Evolutionary conservation across 192 early-diverging fungal genomes (phyloP).

Genomic region (Glomus cerebriforme): DNA sequence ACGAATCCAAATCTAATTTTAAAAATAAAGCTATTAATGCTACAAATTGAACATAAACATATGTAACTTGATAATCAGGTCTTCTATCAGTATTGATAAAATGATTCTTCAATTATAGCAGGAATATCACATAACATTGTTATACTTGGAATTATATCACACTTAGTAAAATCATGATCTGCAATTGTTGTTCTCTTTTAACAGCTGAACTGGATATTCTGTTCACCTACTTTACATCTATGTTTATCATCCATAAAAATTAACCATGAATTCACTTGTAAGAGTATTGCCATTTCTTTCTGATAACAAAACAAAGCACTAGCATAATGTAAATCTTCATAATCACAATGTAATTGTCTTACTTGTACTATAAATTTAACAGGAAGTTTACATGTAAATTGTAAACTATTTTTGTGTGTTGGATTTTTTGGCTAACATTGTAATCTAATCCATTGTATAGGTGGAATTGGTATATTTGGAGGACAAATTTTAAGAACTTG

Average conservation of each 20-base stretch:
- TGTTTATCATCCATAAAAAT: not conserved
- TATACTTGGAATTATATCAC: not conserved
- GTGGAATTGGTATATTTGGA: not conserved
- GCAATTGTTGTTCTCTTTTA: not conserved
- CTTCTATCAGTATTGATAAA: not conserved
- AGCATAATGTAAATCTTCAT: not conserved
- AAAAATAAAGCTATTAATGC: not conserved
- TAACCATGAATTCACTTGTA: not conserved
- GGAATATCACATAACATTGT: not conserved
- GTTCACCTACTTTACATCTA: not conserved
- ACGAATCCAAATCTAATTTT: not conserved
- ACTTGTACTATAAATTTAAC: not conserved
- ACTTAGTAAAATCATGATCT: not conserved
- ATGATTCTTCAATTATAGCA: not conserved
- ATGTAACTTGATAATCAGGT: not conserved
- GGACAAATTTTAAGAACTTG: not conserved
- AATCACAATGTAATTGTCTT: not conserved
- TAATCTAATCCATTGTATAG: not conserved
- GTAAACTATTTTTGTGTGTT: not conserved
- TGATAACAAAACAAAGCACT: not conserved
- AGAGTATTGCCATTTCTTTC: not conserved
- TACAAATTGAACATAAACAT: not conserved
- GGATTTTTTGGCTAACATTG: not conserved
- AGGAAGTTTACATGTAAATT: not conserved
- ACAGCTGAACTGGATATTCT: not conserved